Percentiles rank a stretch among this genome's conserved stretches.
Conservation (phyloP, 176 grass and related monocot species). For the Saccharum officinarum region DNA sequence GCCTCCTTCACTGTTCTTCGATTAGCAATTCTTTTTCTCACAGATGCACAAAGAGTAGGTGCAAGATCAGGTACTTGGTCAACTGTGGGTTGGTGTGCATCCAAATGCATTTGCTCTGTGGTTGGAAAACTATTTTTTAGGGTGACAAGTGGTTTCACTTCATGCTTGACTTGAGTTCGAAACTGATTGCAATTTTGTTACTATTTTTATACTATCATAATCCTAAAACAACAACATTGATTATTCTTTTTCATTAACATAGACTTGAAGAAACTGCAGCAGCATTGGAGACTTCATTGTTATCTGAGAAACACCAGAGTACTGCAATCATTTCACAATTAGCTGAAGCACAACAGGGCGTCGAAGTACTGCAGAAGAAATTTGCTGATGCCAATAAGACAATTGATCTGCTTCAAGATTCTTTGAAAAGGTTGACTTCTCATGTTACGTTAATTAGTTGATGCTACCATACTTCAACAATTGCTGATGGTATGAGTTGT, state of each 20-base stretch:
- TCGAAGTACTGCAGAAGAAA: conserved; percentile 59
- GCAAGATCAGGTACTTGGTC: not conserved
- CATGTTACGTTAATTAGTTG: conserved; percentile 20
- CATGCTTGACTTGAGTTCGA: not conserved
- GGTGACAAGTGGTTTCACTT: not conserved
- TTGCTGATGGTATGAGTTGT: not conserved
- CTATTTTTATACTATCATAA: conserved; percentile 3
- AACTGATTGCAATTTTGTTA: conserved; percentile 5
- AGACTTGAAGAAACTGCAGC: conserved; percentile 58
- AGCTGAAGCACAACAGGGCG: conserved; percentile 47
- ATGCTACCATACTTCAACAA: conserved; percentile 34
- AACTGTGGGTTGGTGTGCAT: not conserved
- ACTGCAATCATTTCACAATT: conserved; percentile 43
- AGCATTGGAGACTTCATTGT: conserved; percentile 52
- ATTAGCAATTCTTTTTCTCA: not conserved
- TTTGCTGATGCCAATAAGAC: conserved; percentile 50
- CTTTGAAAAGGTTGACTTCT: conserved; percentile 62
- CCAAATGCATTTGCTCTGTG: not conserved
- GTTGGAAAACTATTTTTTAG: not conserved
- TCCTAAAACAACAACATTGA: conserved; percentile 22
- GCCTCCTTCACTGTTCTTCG: not conserved
- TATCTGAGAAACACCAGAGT: conserved; percentile 56
- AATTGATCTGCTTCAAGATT: conserved; percentile 67
- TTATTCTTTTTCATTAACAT: conserved; percentile 41
- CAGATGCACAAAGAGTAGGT: not conserved